Evolutionary conservation across 2,329 filamentous ascomycete species (phyloP), one percentile per base, ranked within the genome.

Genomic region (Microdochium nivale): DNA sequence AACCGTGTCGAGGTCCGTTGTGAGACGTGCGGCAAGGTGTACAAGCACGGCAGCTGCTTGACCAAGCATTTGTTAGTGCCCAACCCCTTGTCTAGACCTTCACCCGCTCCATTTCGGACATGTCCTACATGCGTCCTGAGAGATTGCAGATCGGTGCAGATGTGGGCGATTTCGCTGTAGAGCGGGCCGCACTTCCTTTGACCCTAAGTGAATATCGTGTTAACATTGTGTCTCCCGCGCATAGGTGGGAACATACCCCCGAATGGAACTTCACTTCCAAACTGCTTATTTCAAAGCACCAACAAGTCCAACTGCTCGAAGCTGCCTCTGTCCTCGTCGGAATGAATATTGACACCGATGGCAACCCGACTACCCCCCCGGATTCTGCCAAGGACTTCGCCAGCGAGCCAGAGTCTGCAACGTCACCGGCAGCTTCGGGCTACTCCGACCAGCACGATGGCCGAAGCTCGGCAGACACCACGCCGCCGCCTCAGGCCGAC

Each of bases 31-130:
- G 92, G 92, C 72, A 99, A 99, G 81, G 90, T 90, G 74, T 99
- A 99, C 83, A 99, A 99, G 84, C 94, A 99, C 81, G 95, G 91
- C 84, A 97, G 94, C 78, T 99, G 94, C 84, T 84, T 99, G 79
- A 95, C 89, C 70, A 99, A 97, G 83, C 94, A 99, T 85, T 87
- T 96, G 94, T 97, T 85, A 83, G 94, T 96, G 79, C 76, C 79
- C 83, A 79, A 76, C 73, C 72, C 73, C 73, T 73, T 71, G 67
- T 68, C 67, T 64, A 62, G 19, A 19, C 16, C 10, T 44, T 16
- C 40, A 23, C 14, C 13, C 23, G 14, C 40, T 37, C n/a, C 33
- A 16, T 16, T 16, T 37, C 33, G 7, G 4, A 44, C 3, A 23
- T 21, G 35, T 11, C 8, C 19, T 11, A 13, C 10, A 44, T 44